Conservation (phyloP, 2,329 filamentous ascomycete species). For the Teratosphaeria zuluensis region DNA sequence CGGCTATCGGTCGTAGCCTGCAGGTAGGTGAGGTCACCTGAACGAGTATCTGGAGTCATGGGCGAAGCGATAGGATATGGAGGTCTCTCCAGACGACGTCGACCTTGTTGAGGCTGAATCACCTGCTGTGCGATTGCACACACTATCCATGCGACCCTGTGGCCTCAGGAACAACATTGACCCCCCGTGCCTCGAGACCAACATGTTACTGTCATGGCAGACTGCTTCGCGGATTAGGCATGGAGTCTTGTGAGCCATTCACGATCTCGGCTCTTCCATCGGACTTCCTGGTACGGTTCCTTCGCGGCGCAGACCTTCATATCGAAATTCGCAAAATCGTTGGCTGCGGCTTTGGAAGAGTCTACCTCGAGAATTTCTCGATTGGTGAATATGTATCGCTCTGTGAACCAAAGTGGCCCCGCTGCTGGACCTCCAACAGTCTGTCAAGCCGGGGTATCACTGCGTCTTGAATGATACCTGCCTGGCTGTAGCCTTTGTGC, state of each 20-base stretch:
- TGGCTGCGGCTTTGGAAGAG: neutral
- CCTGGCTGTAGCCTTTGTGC: neutral
- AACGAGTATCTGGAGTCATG: neutral
- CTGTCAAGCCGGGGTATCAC: neutral
- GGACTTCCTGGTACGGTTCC: neutral
- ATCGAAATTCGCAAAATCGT: neutral
- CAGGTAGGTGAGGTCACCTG: neutral
- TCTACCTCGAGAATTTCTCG: neutral
- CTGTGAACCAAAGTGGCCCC: neutral
- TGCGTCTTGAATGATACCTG: neutral
- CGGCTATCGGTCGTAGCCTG: neutral
- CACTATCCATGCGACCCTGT: neutral
- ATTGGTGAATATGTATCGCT: neutral
- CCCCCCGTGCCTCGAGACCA: neutral
- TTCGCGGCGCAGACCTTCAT: neutral
- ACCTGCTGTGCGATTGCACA: neutral
- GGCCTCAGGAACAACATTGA: neutral
- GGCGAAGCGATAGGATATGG: neutral
- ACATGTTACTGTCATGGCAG: neutral
- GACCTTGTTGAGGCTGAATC: neutral
- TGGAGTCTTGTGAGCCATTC: neutral
- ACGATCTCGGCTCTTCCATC: neutral
- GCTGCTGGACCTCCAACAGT: neutral
- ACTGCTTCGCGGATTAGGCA: neutral
- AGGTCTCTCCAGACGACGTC: neutral